Conservation (phyloP, 73 alveolate species). For the Paramecium tetraurelia region DNA sequence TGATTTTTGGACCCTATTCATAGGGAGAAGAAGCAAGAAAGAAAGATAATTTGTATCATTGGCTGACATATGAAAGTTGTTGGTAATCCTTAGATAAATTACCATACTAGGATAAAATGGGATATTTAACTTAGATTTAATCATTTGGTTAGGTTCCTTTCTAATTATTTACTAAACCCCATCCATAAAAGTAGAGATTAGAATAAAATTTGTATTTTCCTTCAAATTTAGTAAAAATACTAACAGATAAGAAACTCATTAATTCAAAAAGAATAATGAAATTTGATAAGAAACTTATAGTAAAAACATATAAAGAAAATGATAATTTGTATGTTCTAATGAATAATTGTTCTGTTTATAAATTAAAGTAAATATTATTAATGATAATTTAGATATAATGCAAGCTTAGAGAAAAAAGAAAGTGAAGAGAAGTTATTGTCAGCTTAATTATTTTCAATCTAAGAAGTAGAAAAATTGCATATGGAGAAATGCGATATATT, state of each 20-base stretch:
- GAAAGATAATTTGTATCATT: conserved; percentile 67
- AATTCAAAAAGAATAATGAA: neutral
- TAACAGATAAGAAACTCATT: neutral
- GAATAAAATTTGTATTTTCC: neutral
- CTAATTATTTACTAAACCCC: conserved; percentile 39
- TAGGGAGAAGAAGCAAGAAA: conserved; percentile 81
- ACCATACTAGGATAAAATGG: conserved; percentile 40
- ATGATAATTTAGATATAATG: neutral
- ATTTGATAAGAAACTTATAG: neutral
- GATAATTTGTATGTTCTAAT: neutral
- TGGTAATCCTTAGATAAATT: conserved; percentile 75
- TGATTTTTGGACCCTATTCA: conserved; percentile 76
- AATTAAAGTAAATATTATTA: neutral
- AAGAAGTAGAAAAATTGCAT: neutral
- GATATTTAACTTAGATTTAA: conserved; percentile 28
- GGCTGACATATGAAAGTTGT: conserved; percentile 80
- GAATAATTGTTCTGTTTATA: neutral
- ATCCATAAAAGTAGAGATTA: neutral
- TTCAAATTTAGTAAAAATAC: neutral
- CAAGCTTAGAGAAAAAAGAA: neutral
- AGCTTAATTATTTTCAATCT: neutral
- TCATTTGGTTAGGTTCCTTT: conserved; percentile 49
- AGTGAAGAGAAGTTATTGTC: neutral
- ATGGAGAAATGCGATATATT: neutral
- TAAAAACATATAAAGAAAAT: neutral